Evolutionary conservation across 371 early-diverging fungal species (phyloP), one percentile per base, ranked within the genome.

Genomic region (Zychaea mexicana): DNA sequence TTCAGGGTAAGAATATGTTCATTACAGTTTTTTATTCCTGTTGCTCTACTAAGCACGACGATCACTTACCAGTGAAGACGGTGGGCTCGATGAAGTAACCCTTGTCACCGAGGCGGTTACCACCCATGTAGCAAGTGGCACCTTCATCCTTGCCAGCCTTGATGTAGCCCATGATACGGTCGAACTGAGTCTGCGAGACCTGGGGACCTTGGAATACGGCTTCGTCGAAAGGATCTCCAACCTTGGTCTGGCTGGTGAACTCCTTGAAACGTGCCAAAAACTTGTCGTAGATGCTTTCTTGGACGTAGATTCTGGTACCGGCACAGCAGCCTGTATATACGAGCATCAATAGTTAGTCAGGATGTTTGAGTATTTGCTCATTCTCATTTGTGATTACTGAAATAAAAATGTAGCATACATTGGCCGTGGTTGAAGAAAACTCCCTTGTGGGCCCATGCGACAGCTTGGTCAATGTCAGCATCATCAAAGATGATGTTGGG

Each of bases 401-500:
- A 42, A 12, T 3, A 39, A 42, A 12, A 7, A 42, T 42, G n/a
- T 1, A 33, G 33, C 8, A 33, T 8, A 2, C 88, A 87, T 72
- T 94, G 94, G n/a, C 97, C 97, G 49, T 85, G 77, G 76, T 95
- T 95, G 69, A 87, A 82, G 76, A 86, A 94, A 61, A 87, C 85
- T 62, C 90, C 95, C 19, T 76, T 79, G 70, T 87, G 82, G 8
- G 89, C 86, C 72, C 87, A 87, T 52, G 79, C 75, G 36, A 94
- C 92, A 8, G 93, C 93, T 65, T 84, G 83, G 39, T 92, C 91
- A 26, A 96, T 56, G 67, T 96, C 91, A 15, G 91, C 93, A 74
- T 92, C 91, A 96, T 42, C 42, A 42, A 42, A 42, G 15, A 42
- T 42, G n/a, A 42, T 42, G 15, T 7, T 42, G 15, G 42, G 92